These are phyloP conservation scores for Herpotrichia juniperi DNA, from an alignment of 2,329 filamentous ascomycete genomes.

Conservation along the genomic window DNA sequence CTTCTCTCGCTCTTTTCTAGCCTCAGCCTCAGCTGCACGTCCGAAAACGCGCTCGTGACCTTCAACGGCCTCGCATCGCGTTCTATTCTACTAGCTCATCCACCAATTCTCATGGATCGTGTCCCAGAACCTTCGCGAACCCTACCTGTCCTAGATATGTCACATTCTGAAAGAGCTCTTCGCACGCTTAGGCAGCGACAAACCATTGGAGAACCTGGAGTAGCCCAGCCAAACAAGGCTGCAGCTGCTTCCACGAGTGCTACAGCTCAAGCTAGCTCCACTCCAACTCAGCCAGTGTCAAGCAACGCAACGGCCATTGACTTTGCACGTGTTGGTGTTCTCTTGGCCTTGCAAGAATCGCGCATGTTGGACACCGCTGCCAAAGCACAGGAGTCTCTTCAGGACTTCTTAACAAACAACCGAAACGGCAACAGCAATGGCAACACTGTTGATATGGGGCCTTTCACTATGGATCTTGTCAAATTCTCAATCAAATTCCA, in stretches of 20 bases:
- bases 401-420: slow-evolving; percentile 41
- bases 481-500: slow-evolving; percentile 36
- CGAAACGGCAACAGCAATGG: slow-evolving; percentile 30
- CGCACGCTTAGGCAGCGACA: slow-evolving; percentile 25
- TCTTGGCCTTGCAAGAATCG: slow-evolving; percentile 52
- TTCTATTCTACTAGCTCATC: slow-evolving; percentile 20
- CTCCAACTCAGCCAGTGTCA: slow-evolving; percentile 33
- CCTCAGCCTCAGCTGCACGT: slow-evolving; percentile 77
- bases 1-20: slow-evolving; percentile 79
- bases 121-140: slow-evolving; percentile 28
- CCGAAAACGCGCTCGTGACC: slow-evolving; percentile 86
- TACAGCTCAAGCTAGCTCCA: slow-evolving; percentile 16
- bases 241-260: slow-evolving; percentile 15
- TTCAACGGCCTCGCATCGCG: slow-evolving; percentile 65
- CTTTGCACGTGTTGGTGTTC: slow-evolving; percentile 54
- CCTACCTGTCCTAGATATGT: slow-evolving; percentile 29
- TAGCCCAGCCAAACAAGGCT: slow-evolving; percentile 34
- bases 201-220: slow-evolving; percentile 39
- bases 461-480: slow-evolving; percentile 39
- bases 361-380: slow-evolving; percentile 47
- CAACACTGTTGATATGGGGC: slow-evolving; percentile 33
- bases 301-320: slow-evolving; percentile 47
- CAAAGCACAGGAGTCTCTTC: slow-evolving; percentile 51
- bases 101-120: slow-evolving; percentile 25
- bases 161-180: slow-evolving; percentile 21